These are phyloP conservation scores for Monilinia fructigena DNA, from an alignment of 2,329 filamentous ascomycete genomes.

Conservation along the genomic window DNA sequence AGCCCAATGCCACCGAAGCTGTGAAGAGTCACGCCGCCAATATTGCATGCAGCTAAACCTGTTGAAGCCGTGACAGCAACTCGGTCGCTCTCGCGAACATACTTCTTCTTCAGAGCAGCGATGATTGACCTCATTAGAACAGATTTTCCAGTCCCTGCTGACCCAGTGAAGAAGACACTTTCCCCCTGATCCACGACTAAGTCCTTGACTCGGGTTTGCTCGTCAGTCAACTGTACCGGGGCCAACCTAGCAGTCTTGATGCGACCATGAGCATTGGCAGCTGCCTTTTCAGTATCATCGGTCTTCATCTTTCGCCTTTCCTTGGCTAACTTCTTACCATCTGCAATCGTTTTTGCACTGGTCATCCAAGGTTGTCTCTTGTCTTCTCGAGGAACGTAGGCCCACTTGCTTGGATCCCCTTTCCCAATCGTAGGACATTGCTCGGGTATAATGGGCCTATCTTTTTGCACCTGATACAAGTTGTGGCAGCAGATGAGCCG, in stretches of 20 bases:
- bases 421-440: conserved; percentile 29
- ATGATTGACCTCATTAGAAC: conserved; percentile 94
- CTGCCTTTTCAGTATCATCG: conserved; percentile 46
- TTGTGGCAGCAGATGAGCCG: conserved; percentile 25
- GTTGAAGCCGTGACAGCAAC: conserved; percentile 95
- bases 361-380: conserved; percentile 65
- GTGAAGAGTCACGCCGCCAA: conserved; percentile 92
- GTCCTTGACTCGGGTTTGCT: conserved; percentile 80
- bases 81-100: conserved; percentile 72
- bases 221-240: conserved; percentile 63
- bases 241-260: conserved; percentile 42
- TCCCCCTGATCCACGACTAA: conserved; percentile 76
- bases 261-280: conserved; percentile 45
- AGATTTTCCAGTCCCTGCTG: conserved; percentile 94
- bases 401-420: conserved; percentile 24
- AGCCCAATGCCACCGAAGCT: conserved; percentile 95
- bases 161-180: conserved; percentile 97
- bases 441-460: conserved; percentile 27
- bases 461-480: conserved; percentile 31
- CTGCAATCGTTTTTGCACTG: conserved; percentile 71
- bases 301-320: conserved; percentile 54
- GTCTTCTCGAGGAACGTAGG: conserved; percentile 43
- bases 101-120: conserved; percentile 72
- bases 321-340: conserved; percentile 74
- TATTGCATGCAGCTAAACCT: conserved; percentile 92